These are phyloP conservation scores for Barnettozyma salicaria DNA, from an alignment of 805 yeast species.

Conservation along the genomic window DNA sequence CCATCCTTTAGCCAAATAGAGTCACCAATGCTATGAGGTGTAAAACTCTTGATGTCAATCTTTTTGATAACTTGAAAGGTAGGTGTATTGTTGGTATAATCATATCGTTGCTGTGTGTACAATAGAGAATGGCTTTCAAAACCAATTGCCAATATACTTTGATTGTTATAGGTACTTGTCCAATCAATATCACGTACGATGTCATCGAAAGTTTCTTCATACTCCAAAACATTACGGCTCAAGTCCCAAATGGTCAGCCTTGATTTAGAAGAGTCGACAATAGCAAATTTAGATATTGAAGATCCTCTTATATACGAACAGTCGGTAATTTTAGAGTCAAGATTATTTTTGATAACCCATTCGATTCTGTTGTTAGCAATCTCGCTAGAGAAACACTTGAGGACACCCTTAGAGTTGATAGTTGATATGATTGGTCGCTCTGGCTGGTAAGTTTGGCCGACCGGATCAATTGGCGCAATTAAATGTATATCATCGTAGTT, in stretches of 20 bases:
- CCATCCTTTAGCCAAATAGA: constrained; percentile 82
- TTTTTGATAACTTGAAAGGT: constrained; percentile 71
- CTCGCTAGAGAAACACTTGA: constrained; percentile 42
- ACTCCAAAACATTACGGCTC: constrained; percentile 60
- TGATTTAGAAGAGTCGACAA: constrained; percentile 50
- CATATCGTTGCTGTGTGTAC: constrained; percentile 80
- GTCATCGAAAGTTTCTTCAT: constrained; percentile 36
- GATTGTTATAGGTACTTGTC: constrained; percentile 64
- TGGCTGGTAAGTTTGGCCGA: constrained; percentile 32
- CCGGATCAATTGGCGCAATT: constrained; percentile 65
- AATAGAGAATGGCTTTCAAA: constrained; percentile 56
- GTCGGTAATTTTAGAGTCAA: constrained; percentile 50
- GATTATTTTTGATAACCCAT: constrained; percentile 48
- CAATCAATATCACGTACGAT: constrained; percentile 74
- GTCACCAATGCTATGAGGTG: constrained; percentile 82
- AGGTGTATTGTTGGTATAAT: constrained; percentile 76
- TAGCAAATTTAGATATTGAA: constrained; percentile 67
- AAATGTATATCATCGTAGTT: constrained; percentile 33
- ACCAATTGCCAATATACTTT: constrained; percentile 77
- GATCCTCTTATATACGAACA: constrained; percentile 64
- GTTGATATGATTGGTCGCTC: constrained; percentile 46
- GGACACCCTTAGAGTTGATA: constrained; percentile 46
- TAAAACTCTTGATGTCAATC: constrained; percentile 62
- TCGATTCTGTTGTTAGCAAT: constrained; percentile 28
- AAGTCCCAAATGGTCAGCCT: constrained; percentile 77